Base-by-base conservation (phyloP, 2,329 filamentous ascomycete genomes). In the Trichophyton verrucosum region DNA sequence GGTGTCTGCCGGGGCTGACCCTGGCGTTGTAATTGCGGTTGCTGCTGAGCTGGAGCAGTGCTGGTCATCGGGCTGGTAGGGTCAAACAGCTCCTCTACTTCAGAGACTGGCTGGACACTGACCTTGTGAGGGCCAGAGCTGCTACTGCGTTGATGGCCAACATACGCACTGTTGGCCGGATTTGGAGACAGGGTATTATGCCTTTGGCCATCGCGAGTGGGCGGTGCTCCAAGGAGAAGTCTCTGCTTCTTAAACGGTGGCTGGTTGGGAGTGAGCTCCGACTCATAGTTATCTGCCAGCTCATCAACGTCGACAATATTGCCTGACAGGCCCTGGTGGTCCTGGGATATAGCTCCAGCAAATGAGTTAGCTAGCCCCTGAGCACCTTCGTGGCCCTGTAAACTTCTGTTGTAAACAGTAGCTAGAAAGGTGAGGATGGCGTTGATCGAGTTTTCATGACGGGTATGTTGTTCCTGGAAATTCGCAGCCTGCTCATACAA, bases 401-500 rank as follows among this genome's bases (percentile, higher is more conserved):
- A 77, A 64, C 90, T 95, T 69, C 95, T 87, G 64, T 95, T 88
- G 75, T 97, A 99, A 47, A 99, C 92, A 11, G 95, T 97, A 53
- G 92, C 94, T 20, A 99, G 81, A 73, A 99, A 97, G 57, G 91
- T 95, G 47, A 99, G 81, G 64, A 99, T 97, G n/a, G 92, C 92
- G 70, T 96, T 97, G 74, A 99, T 97, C 0, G 92, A 96, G 71
- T 92, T 96, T 71, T 99, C 94, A 69, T 99, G 94, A n/a, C 94
- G 86, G 67, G 92, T 91, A 70, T 97, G 92, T 70, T 95, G 85
- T 62, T 84, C 88, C 73, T 97, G 91, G 71, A 96, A 96, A 61
- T 88, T 86, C 51, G 88, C 82, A 0, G 92, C 91, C 73, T 96
- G 91, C 61, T 88, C 87, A 68, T 91, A 95, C 33, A 96, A 82